phyloP scores from a whole-genome alignment of 371 early-diverging fungal genomes.

The Syncephalis plumigaleata region DNA sequence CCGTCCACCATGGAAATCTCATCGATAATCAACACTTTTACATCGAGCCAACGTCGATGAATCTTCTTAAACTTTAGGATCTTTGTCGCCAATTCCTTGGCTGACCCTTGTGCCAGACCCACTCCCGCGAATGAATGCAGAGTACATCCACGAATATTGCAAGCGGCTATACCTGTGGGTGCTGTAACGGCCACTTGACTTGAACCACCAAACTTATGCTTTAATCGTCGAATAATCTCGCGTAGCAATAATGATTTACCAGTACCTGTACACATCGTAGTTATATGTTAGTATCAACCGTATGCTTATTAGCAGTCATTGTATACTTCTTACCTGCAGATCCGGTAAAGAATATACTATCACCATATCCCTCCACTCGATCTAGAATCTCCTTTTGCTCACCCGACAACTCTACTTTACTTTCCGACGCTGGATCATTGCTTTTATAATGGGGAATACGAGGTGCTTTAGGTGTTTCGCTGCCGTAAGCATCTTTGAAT shows the following conservation, averaged over 20 bases:
- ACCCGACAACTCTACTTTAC: conserved; percentile 16
- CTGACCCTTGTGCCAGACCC: conserved; percentile 12
- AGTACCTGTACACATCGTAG: conserved; percentile 22
- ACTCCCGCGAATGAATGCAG: conserved; percentile 35
- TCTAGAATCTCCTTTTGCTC: conserved; percentile 37
- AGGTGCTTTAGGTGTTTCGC: no score
- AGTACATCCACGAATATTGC: conserved; percentile 31
- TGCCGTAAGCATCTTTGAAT: no score
- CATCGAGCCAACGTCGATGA: conserved; percentile 11
- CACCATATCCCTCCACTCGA: conserved; percentile 23
- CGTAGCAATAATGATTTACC: conserved; percentile 57
- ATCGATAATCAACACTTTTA: conserved; percentile 49
- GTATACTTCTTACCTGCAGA: conserved; percentile 32
- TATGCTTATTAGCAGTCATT: background rate
- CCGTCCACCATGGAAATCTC: conserved; percentile 86
- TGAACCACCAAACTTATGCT: conserved; percentile 8
- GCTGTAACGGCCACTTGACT: conserved; percentile 57
- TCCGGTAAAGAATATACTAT: conserved; percentile 60
- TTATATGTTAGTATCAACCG: background rate
- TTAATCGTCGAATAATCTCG: conserved; percentile 38
- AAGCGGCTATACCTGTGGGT: conserved; percentile 38
- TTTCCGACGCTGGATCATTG: no score
- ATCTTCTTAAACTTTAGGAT: background rate
- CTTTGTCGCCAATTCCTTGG: conserved; percentile 1
- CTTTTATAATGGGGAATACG: no score